Evolutionary conservation across 192 early-diverging fungal species (phyloP).

Genomic region (Coemansia asiatica): DNA sequence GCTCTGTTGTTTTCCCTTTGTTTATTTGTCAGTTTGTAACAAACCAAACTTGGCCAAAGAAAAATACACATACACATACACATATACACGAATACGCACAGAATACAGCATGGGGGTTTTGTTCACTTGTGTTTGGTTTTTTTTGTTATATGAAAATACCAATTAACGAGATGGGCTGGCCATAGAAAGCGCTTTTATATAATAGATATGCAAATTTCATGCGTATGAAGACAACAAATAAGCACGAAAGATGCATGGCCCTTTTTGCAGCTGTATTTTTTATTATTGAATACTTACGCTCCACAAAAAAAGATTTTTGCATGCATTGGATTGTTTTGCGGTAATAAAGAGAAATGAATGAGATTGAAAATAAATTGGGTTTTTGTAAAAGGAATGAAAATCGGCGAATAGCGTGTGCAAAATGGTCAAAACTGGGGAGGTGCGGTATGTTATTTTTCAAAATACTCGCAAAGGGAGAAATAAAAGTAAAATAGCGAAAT

Average conservation of each 20-base stretch:
- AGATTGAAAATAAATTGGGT: not conserved
- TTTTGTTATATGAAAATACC: not conserved
- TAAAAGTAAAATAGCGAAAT: not conserved
- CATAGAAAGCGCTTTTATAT: not conserved
- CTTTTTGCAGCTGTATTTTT: not conserved
- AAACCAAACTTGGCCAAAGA: too few species aligned
- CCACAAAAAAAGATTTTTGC: constrained; percentile 2
- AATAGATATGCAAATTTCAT: not conserved
- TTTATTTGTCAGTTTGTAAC: too few species aligned
- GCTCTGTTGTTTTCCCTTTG: too few species aligned
- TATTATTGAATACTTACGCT: not conserved
- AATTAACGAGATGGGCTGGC: not conserved
- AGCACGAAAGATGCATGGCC: not conserved
- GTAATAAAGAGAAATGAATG: not conserved
- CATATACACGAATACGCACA: too few species aligned
- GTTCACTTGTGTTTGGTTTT: not conserved
- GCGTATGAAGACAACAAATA: not conserved
- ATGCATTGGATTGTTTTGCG: not conserved
- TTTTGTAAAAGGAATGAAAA: constrained; percentile 1
- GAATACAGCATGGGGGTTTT: too few species aligned
- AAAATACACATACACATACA: too few species aligned
- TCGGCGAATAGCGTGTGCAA: not conserved
- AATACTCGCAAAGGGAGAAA: not conserved
- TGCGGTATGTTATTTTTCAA: not conserved
- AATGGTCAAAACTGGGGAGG: not conserved